Base-by-base conservation (phyloP, 2,329 filamentous ascomycete genomes). In the Metarhizium rileyi region DNA sequence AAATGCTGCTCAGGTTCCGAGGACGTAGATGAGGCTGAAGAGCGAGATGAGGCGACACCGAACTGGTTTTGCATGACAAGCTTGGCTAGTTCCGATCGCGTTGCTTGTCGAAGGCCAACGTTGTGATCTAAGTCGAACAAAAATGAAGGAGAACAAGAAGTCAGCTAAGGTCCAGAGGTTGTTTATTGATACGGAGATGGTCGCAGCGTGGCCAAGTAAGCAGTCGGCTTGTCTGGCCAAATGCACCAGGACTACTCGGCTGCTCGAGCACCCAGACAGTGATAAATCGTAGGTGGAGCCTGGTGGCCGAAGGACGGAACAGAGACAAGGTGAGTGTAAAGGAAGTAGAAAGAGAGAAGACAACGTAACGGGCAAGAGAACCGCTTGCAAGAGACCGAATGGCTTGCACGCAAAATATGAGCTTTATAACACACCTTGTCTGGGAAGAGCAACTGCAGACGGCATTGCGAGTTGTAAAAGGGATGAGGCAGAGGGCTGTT, bases 51-150 rank as follows among this genome's bases (percentile, higher is more conserved):
- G 12, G 62, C 64, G 51, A 63, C 57, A 33, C 59, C 62, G 44
- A 67, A 61, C 56, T 69, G 63, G 57, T 64, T 70, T 64, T 67
- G 68, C 70, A 73, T 73, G 64, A 69, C 70, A 64, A 70, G 63
- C 62, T 71, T 71, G 49, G 69, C 67, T 51, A 72, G 61, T 49
- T 61, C 61, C 46, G 68, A 70, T 50, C 71, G 68, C 52, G 67
- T 67, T 52, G 67, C 64, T 59, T 69, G 66, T 61, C 59, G 62
- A 48, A 58, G 61, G 30, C 30, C 10, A 51, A 38, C n/a, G 35
- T 61, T 62, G 53, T 58, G 54, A 56, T 63, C 63, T 66, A 49
- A 36, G 51, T 50, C 23, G 25, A 33, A 48, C 26, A 47, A 48
- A 50, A 46, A 30, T 48, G 30, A 55, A 27, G 47, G 40, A 35